Percentiles rank a stretch among this genome's conserved stretches.
Conservation (phyloP, 2,329 filamentous ascomycete genomes). For the Trichoderma atroviride region DNA sequence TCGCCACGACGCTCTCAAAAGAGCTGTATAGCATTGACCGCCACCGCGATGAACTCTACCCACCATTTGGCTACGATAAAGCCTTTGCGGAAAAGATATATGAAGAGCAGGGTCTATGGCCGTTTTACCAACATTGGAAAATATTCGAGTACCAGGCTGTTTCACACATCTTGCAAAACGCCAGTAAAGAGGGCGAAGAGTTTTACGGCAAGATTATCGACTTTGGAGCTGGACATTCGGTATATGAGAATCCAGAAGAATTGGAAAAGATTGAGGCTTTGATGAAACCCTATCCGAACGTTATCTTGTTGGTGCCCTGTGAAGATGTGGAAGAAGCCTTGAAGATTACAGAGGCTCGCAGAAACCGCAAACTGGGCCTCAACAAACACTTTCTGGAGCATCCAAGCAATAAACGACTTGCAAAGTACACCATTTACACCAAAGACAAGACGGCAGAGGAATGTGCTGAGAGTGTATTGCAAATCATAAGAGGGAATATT, state of each 20-base stretch:
- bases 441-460: conserved; percentile 8
- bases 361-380: conserved; percentile 3
- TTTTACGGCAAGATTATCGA: conserved; percentile 25
- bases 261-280: not conserved
- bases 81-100: not conserved
- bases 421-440: conserved; percentile 19
- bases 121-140: conserved; percentile 15
- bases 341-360: conserved; percentile 17
- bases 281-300: conserved; percentile 1
- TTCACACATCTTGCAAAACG: conserved; percentile 1
- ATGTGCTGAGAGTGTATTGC: not conserved
- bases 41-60: conserved; percentile 26
- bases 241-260: conserved; percentile 18
- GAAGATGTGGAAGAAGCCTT: conserved; percentile 20
- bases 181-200: not conserved
- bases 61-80: conserved; percentile 23
- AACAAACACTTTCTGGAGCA: conserved; percentile 25
- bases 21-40: conserved; percentile 26
- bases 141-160: conserved; percentile 4
- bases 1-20: conserved; percentile 4
- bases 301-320: conserved; percentile 19
- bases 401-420: conserved; percentile 22
- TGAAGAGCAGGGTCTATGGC: not conserved
- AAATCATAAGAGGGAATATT: not conserved
- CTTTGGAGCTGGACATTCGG: conserved; percentile 26